phyloP scores from a whole-genome alignment of 805 yeast genomes.

The Zygotorulaspora florentina region DNA sequence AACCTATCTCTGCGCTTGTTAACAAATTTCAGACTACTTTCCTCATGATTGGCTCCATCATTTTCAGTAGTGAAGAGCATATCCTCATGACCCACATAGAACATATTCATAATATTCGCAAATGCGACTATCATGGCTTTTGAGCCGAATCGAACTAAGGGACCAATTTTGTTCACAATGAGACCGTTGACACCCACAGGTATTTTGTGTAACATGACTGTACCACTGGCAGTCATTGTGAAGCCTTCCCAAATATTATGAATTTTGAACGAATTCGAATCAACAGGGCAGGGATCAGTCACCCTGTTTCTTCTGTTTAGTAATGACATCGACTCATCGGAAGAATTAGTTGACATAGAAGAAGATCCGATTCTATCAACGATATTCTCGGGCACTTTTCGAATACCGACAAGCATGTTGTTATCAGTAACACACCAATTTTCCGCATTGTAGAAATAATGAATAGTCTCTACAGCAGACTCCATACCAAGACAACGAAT shows the following conservation, averaged over 20 bases:
- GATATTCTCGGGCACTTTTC: slow-evolving; percentile 38
- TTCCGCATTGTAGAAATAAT: slow-evolving; percentile 63
- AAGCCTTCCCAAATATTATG: slow-evolving; percentile 74
- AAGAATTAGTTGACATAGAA: slow-evolving; percentile 3
- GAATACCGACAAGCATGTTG: slow-evolving; percentile 68
- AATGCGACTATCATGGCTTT: slow-evolving; percentile 71
- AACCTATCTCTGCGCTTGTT: slow-evolving; percentile 44
- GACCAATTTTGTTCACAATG: slow-evolving; percentile 53
- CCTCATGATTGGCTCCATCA: slow-evolving; percentile 38
- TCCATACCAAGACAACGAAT: slow-evolving; percentile 85
- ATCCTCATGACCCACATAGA: slow-evolving; percentile 74
- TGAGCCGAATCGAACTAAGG: slow-evolving; percentile 67
- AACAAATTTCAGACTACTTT: slow-evolving; percentile 48
- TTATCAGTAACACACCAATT: slow-evolving; percentile 78
- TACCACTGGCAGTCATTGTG: slow-evolving; percentile 67
- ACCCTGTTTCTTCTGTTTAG: slow-evolving; percentile 9
- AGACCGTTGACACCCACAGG: slow-evolving; percentile 47
- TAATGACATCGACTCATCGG: slow-evolving; percentile 4
- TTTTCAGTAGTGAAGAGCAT: slow-evolving; percentile 57
- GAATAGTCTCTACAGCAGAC: slow-evolving; percentile 63
- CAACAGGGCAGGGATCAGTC: neutral
- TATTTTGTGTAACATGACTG: slow-evolving; percentile 54
- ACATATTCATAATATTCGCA: slow-evolving; percentile 66
- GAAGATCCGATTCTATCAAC: slow-evolving; percentile 10
- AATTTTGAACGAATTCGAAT: slow-evolving; percentile 31